These are phyloP conservation scores for Amanita exitialis DNA, from an alignment of 768 basidiomycete genomes.

Conservation along the genomic window DNA sequence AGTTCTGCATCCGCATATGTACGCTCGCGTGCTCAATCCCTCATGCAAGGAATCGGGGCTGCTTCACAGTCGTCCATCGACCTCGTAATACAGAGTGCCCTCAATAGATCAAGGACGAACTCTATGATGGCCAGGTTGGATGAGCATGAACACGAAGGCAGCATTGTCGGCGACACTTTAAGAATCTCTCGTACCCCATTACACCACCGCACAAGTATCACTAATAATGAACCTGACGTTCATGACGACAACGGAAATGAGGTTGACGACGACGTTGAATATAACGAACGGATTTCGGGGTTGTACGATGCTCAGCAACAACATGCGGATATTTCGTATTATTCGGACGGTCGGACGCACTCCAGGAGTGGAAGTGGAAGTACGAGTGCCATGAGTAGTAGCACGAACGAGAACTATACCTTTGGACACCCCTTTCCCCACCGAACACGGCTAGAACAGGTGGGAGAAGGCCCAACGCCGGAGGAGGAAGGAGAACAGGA, in stretches of 20 bases:
- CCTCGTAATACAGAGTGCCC: constrained; percentile 31
- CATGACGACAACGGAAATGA: constrained; percentile 10
- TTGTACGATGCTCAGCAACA: constrained; percentile 7
- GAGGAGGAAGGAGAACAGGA: constrained; percentile 10
- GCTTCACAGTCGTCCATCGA: constrained; percentile 56
- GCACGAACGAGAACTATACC: constrained; percentile 55
- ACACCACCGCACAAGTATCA: constrained; percentile 6
- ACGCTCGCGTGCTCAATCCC: constrained; percentile 55
- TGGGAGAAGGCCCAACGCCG: constrained; percentile 12
- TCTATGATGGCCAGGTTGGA: constrained; percentile 66
- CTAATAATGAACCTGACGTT: constrained; percentile 15
- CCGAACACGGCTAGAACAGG: constrained; percentile 9
- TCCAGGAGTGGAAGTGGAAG: constrained; percentile 42
- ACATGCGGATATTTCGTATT: constrained; percentile 15
- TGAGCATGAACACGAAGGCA: constrained; percentile 14
- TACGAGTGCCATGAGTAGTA: constrained; percentile 34
- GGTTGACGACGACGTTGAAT: constrained; percentile 11
- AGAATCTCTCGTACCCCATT: background rate
- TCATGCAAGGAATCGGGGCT: constrained; percentile 54
- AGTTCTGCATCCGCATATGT: constrained; percentile 34
- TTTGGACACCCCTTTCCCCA: constrained; percentile 49
- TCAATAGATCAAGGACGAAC: constrained; percentile 26
- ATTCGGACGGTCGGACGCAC: constrained; percentile 28
- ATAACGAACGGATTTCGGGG: constrained; percentile 5
- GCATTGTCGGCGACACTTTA: constrained; percentile 1